Evolutionary conservation across 108 stramenopile species (phyloP).

Genomic region (Asterionellopsis glacialis): DNA sequence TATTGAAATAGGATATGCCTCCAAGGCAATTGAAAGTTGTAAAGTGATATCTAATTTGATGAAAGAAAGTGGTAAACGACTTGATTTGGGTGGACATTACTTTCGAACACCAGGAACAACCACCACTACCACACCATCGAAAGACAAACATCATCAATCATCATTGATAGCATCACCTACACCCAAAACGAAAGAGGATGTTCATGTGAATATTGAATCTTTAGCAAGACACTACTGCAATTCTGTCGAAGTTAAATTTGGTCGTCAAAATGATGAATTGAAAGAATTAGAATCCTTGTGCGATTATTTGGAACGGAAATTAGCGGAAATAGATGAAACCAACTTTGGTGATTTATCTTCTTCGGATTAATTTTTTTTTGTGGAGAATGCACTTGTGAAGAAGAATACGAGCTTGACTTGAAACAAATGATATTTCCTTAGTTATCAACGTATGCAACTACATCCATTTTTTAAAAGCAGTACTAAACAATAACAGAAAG

Average conservation of each 20-base stretch:
- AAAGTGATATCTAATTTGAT: constrained; percentile 38
- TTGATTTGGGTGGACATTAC: constrained; percentile 56
- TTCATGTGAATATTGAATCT: constrained; percentile 44
- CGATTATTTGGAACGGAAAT: constrained; percentile 51
- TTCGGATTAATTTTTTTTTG: too few species aligned
- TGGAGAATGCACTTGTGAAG: too few species aligned
- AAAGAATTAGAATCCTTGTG: constrained; percentile 64
- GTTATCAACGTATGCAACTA: too few species aligned
- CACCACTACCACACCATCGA: background rate
- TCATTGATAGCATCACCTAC: too few species aligned
- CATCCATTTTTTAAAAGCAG: too few species aligned
- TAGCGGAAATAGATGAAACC: background rate
- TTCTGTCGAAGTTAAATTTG: constrained; percentile 58
- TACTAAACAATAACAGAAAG: background rate
- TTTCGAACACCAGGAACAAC: constrained; percentile 17
- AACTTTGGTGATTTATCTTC: too few species aligned
- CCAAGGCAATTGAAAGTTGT: constrained; percentile 22
- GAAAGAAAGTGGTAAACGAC: constrained; percentile 55
- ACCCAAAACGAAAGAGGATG: background rate
- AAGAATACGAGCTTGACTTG: too few species aligned
- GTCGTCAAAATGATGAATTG: constrained; percentile 49
- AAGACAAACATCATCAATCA: too few species aligned
- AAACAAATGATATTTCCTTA: too few species aligned
- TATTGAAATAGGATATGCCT: background rate
- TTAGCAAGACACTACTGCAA: constrained; percentile 73